Evolutionary conservation across 2,329 filamentous ascomycete genomes (phyloP), one percentile per base, ranked within the genome.

Genomic region (Rhynchosporium graminicola): DNA sequence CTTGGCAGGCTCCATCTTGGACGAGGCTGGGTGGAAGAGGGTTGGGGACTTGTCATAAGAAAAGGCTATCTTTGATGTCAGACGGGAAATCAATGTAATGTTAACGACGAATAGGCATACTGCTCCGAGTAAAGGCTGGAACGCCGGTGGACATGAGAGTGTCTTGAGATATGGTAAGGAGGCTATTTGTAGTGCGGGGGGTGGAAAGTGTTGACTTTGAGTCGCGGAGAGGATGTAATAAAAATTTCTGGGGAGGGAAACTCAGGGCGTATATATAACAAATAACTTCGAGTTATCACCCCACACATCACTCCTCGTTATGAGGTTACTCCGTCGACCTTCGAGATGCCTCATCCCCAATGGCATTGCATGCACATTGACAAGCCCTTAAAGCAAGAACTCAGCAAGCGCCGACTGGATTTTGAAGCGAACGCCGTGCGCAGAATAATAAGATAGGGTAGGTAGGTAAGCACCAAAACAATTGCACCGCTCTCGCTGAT

Each of bases 11-110:
- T 65, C 67, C 15, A 63, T 42, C 56, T 67, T 70, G 2, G 69
- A 65, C n/a, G 70, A 69, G n/a, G 69, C 63, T n/a, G 70, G 69
- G 20, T 63, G 63, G 48, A 69, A 68, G 2, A 67, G 45, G 3
- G 67, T 69, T 38, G 69, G 67, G 54, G 67, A 62, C 15, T 63
- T 58, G 9, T 72, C 65, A 43, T 69, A 57, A 31, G 70, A 64
- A 62, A 67, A 69, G 12, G 10, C 68, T 71, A 15, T 3, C 20
- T 26, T 57, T 4, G n/a, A 29, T 28, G 45, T 67, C 47, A 61
- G 54, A 4, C 9, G 10, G n/a, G 20, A 3, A 28, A 20, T n/a
- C 26, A 15, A 10, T n/a, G 4, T 5, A 7, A 13, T 20, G 10
- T 12, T 50, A 10, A 20, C 3, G 26, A n/a, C 15, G n/a, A 58